Percentiles rank a stretch among this genome's conserved stretches.
phyloP scores from a whole-genome alignment of 2,329 filamentous ascomycete genomes.

The Calonectria pauciramosa region DNA sequence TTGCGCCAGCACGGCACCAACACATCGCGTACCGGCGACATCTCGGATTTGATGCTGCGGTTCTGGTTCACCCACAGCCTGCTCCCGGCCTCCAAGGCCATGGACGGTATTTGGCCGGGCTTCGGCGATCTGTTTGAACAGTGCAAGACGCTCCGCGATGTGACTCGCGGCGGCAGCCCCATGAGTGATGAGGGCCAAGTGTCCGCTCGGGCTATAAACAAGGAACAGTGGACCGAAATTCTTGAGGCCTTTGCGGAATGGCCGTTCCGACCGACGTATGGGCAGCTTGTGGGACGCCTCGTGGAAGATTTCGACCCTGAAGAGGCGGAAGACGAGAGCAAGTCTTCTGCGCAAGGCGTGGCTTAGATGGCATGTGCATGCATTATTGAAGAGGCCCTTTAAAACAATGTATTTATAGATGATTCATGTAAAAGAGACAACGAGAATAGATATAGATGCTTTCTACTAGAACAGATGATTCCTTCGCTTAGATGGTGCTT shows the following conservation, averaged over 20 bases:
- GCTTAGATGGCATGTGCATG: background rate
- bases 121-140: conserved; percentile 65
- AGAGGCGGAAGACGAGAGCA: conserved; percentile 44
- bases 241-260: conserved; percentile 73
- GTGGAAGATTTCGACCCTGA: conserved; percentile 46
- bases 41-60: conserved; percentile 63
- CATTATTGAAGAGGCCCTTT: background rate
- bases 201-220: conserved; percentile 63
- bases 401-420: background rate
- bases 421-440: background rate
- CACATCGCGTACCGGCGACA: conserved; percentile 60
- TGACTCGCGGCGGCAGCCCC: conserved; percentile 60
- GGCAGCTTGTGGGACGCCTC: conserved; percentile 61
- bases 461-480: background rate
- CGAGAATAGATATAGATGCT: background rate
- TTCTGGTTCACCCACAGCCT: conserved; percentile 60
- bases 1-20: conserved; percentile 60
- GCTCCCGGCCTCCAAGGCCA: conserved; percentile 56
- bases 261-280: conserved; percentile 71
- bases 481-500: background rate
- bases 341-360: conserved; percentile 33
- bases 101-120: conserved; percentile 71
- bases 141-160: conserved; percentile 65
- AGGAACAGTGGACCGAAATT: conserved; percentile 69
- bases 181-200: conserved; percentile 57